phyloP scores from a whole-genome alignment of 768 basidiomycete species.

The Tephrocybe sp. region DNA sequence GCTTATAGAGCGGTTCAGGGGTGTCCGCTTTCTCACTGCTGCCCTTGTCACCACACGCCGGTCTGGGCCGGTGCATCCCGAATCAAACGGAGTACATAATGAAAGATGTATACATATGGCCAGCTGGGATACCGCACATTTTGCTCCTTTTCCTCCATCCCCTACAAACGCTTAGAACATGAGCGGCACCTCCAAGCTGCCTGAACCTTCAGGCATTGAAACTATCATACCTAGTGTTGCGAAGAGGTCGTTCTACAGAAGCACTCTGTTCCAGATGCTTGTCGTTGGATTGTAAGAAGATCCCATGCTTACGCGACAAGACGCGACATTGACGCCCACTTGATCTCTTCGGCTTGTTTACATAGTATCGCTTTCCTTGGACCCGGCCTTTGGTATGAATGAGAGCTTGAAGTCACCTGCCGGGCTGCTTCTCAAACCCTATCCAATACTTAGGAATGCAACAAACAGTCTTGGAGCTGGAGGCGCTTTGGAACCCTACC shows the following conservation, averaged over 20 bases:
- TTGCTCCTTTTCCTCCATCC: background rate
- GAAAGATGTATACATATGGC: background rate
- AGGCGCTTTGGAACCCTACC: conserved; percentile 17
- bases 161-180: background rate
- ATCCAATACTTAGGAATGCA: conserved; percentile 10
- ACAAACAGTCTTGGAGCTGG: conserved; percentile 18
- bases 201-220: background rate
- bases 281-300: conserved; percentile 13
- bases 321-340: background rate
- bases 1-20: background rate
- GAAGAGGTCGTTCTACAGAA: conserved; percentile 11
- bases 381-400: conserved; percentile 10
- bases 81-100: background rate
- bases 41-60: too few species aligned
- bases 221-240: background rate
- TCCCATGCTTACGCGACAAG: too few species aligned
- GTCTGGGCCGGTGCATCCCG: background rate
- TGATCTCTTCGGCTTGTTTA: too few species aligned
- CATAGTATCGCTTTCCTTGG: conserved; percentile 13
- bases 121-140: background rate
- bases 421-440: background rate
- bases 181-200: background rate
- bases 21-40: too few species aligned
- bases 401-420: background rate
- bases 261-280: conserved; percentile 15